Evolutionary conservation across 1,139 yeast species (phyloP).

Genomic region (Yamadazyma sp.): DNA sequence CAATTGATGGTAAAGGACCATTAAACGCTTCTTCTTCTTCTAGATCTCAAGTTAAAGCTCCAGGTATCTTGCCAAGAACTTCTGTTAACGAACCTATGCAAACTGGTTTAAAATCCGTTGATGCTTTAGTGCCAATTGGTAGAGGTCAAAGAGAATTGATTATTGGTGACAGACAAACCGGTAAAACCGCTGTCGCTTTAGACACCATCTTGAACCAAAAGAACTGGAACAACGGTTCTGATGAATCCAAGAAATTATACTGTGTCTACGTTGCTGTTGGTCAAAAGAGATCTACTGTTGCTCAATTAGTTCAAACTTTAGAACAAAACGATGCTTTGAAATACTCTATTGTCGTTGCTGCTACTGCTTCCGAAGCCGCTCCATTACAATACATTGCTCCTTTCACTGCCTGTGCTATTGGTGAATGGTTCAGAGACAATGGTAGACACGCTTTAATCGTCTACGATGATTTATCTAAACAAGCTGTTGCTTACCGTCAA

Average conservation of each 20-base stretch:
- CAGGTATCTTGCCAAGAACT: slow-evolving; percentile 99
- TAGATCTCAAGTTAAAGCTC: slow-evolving; percentile 99
- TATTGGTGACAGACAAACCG: slow-evolving; percentile 99
- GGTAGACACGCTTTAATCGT: slow-evolving; percentile 96
- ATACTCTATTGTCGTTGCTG: slow-evolving; percentile 97
- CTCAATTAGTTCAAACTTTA: slow-evolving; percentile 98
- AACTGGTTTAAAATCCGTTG: slow-evolving; percentile 99
- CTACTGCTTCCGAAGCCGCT: slow-evolving; percentile 99
- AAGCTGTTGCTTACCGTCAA: slow-evolving; percentile 99
- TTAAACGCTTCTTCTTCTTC: slow-evolving; percentile 79
- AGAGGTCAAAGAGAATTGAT: slow-evolving; percentile 99
- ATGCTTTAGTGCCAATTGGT: slow-evolving; percentile 98
- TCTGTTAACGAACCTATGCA: slow-evolving; percentile 99
- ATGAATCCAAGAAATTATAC: slow-evolving; percentile 97
- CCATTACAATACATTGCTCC: slow-evolving; percentile 99
- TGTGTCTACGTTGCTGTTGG: slow-evolving; percentile 99
- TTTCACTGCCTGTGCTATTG: slow-evolving; percentile 99
- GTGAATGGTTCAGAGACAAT: slow-evolving; percentile 99
- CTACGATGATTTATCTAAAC: slow-evolving; percentile 98
- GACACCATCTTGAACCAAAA: slow-evolving; percentile 98
- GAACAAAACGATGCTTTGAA: slow-evolving; percentile 98
- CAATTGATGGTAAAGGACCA: slow-evolving; percentile 99
- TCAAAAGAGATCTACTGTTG: slow-evolving; percentile 99
- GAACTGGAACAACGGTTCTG: slow-evolving; percentile 95
- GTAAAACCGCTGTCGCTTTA: slow-evolving; percentile 98